Evolutionary conservation across 2,329 filamentous ascomycete genomes (phyloP).

Genomic region (Raffaelea albimanens): DNA sequence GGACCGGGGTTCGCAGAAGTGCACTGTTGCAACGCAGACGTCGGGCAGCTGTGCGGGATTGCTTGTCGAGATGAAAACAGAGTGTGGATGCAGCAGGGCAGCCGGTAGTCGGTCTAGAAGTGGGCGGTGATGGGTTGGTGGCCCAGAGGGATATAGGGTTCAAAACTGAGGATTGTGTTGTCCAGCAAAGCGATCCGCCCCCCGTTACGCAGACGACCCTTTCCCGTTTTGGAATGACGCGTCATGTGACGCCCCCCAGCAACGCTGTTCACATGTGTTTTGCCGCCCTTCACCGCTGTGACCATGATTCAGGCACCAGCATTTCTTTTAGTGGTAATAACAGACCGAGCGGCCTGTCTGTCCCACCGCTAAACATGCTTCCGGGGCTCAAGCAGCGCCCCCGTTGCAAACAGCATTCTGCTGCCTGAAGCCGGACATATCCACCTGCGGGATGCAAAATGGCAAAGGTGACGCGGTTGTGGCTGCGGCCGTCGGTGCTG

Average conservation of each 20-base stretch:
- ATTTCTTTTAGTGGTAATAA: neutral
- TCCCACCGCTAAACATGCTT: no score
- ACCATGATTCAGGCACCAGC: neutral
- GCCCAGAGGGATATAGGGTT: neutral
- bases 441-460: no score
- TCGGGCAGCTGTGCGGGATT: neutral
- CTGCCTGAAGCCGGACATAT: no score
- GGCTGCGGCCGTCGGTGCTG: no score
- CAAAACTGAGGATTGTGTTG: no score
- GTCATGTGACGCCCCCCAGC: slow-evolving; percentile 9
- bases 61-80: neutral
- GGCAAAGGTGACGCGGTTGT: no score
- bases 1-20: no score
- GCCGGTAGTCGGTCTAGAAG: neutral
- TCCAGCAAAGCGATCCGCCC: slow-evolving; percentile 4
- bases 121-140: neutral
- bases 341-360: no score
- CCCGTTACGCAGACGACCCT: slow-evolving; percentile 1
- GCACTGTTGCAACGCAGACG: neutral
- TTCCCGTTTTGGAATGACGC: slow-evolving; percentile 5
- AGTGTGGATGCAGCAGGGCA: no score
- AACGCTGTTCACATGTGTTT: neutral
- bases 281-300: neutral
- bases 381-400: no score
- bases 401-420: no score